These are phyloP conservation scores for Gnomoniopsis sp. DNA, from an alignment of 2,329 filamentous ascomycete species.

Conservation along the genomic window DNA sequence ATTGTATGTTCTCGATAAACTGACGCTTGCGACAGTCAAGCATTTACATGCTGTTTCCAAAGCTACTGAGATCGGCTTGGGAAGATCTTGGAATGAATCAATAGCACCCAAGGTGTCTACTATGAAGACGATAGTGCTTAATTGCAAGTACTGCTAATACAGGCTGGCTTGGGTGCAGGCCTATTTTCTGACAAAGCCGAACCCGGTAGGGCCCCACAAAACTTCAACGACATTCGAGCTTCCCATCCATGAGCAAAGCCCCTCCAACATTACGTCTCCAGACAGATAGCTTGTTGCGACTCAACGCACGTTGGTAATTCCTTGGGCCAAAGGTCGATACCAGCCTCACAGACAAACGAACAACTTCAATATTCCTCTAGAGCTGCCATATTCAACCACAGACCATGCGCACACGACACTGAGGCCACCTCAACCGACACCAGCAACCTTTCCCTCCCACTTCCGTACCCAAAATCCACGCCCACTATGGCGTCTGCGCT, in stretches of 20 bases:
- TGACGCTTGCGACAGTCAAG: no score
- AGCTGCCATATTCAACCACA: not conserved
- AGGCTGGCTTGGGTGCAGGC: constrained; percentile 35
- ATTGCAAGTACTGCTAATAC: no score
- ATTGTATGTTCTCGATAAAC: no score
- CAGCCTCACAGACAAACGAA: not conserved
- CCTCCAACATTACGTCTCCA: not conserved
- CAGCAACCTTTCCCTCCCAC: not conserved
- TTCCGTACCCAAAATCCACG: not conserved
- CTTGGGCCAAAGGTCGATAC: not conserved
- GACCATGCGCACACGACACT: constrained; percentile 6
- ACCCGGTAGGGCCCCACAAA: not conserved
- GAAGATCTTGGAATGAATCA: no score
- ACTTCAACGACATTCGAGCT: not conserved
- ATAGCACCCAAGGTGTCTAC: no score
- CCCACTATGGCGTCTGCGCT: constrained; percentile 36
- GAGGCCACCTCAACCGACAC: not conserved
- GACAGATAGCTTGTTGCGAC: not conserved
- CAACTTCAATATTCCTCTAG: not conserved
- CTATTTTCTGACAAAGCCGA: no score
- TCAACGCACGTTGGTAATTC: not conserved
- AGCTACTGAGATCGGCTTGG: no score
- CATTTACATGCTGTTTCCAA: no score
- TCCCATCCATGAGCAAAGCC: not conserved
- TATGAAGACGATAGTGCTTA: no score